Base-by-base conservation (phyloP, 2,329 filamentous ascomycete genomes). In the Fusarium hainanense region DNA sequence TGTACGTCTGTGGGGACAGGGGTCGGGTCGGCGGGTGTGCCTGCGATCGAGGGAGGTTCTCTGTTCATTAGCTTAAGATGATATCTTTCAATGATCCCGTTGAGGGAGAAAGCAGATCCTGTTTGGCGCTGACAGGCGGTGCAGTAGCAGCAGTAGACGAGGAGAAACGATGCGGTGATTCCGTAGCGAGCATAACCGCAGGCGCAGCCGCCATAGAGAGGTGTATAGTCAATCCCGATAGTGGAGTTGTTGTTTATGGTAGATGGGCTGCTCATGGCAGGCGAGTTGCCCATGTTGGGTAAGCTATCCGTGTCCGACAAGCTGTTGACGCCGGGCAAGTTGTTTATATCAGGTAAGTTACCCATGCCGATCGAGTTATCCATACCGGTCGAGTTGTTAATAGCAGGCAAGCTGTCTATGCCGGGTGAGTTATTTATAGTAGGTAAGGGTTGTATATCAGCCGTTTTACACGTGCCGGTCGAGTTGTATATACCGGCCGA, bases 111-210 rank as follows among this genome's bases (percentile, higher is more conserved):
- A 60, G 73, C 77, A 43, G 78, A 76, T 63, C 83, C 83, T 18
- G 79, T 80, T 70, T 84, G 81, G 56, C 77, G 80, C 69, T 85
- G 83, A 75, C 84, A 85, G 62, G 75, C 74, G 25, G 80, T 81
- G 76, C 83, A 85, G 74, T 84, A 81, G 75, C 83, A 85, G 78
- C 80, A 82, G 71, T 85, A 80, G 34, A 82, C 78, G 54, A 81
- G 66, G 43, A 85, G 74, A 21, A 83, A 77, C n/a, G 90, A 80
- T 4, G 90, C 80, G 71, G 88, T 87, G 32, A 88, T 83, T 14
- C 89, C 80, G 77, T 92, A 91, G 77, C 90, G 91, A 69, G 91
- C 84, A 74, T 91, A 88, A 16, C 89, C 89, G 77, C 90, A 93
- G 54, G 88, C 86, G 77, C 92, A 93, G 61, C 88, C 89, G 59